Conservation (phyloP, 23 red algal genomes). For the Gracilaria domingensis region DNA sequence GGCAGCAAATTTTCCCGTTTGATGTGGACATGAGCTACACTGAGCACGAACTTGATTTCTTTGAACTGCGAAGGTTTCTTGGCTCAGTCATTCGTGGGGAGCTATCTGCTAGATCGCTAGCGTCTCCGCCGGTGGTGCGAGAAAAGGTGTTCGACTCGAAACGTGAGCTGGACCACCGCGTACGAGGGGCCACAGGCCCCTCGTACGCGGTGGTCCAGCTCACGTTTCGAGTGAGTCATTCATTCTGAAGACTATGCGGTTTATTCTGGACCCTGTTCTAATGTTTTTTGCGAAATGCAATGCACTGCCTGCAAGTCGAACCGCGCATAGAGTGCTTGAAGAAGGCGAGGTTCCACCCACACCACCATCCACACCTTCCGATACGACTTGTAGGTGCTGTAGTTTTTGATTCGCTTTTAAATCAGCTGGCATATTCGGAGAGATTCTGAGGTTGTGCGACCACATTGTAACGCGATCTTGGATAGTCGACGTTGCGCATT, state of each 20-base stretch:
- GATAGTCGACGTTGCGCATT: background rate
- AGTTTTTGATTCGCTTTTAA: background rate
- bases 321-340: slow-evolving; percentile 7
- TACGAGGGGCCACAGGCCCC: slow-evolving; percentile 69
- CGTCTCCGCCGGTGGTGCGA: slow-evolving; percentile 52
- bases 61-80: slow-evolving; percentile 74
- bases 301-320: slow-evolving; percentile 61
- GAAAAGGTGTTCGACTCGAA: slow-evolving; percentile 77
- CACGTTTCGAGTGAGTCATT: slow-evolving; percentile 88
- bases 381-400: slow-evolving; percentile 32
- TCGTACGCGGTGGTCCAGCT: too few species aligned
- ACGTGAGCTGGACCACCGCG: slow-evolving; percentile 66
- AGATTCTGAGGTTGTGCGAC: slow-evolving; percentile 39
- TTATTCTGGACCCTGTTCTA: slow-evolving; percentile 80
- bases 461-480: slow-evolving; percentile 1
- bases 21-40: slow-evolving; percentile 92
- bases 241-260: slow-evolving; percentile 78
- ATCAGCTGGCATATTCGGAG: slow-evolving; percentile 5
- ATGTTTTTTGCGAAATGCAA: slow-evolving; percentile 87
- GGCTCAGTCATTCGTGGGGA: slow-evolving; percentile 75
- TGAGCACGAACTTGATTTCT: slow-evolving; percentile 80
- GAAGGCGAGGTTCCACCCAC: slow-evolving; percentile 29
- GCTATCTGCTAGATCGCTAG: slow-evolving; percentile 74
- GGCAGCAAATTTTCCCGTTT: slow-evolving; percentile 93
- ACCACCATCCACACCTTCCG: slow-evolving; percentile 54